Evolutionary conservation across 2,329 filamentous ascomycete genomes (phyloP).

Genomic region (Pestalotiopsis sp.): DNA sequence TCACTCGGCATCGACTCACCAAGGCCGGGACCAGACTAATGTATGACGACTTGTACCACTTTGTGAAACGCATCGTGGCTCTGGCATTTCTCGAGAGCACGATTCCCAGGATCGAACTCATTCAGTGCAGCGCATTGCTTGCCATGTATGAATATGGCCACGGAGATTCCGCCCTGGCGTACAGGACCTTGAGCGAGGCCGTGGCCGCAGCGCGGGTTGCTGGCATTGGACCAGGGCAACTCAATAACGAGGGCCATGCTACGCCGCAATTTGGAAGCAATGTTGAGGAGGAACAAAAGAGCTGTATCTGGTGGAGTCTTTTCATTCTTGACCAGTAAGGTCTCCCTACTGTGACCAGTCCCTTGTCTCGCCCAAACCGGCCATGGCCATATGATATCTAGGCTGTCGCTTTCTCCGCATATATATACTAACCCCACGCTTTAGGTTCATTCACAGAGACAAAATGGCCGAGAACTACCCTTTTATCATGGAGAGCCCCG

Average conservation of each 20-base stretch:
- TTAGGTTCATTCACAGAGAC: slow-evolving; percentile 34
- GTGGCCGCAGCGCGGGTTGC: slow-evolving; percentile 39
- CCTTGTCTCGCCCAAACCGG: not conserved
- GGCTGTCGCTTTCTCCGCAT: not conserved
- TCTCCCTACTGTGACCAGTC: not conserved
- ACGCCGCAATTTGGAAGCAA: slow-evolving; percentile 24
- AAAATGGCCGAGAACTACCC: slow-evolving; percentile 29
- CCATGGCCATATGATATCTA: too few species aligned
- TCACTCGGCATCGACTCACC: slow-evolving; percentile 40
- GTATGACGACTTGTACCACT: slow-evolving; percentile 42
- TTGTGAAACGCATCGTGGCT: slow-evolving; percentile 40
- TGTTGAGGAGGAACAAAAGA: slow-evolving; percentile 39
- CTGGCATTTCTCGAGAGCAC: slow-evolving; percentile 34
- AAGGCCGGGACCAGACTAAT: slow-evolving; percentile 37
- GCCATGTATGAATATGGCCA: slow-evolving; percentile 49
- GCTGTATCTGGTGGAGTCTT: slow-evolving; percentile 46
- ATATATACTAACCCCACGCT: slow-evolving; percentile 14
- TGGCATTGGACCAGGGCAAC: slow-evolving; percentile 39
- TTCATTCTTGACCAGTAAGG: slow-evolving; percentile 47
- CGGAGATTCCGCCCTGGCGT: slow-evolving; percentile 42
- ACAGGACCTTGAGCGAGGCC: slow-evolving; percentile 44
- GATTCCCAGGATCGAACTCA: slow-evolving; percentile 38
- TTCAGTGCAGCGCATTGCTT: slow-evolving; percentile 44
- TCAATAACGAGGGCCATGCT: slow-evolving; percentile 31
- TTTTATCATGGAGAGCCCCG: slow-evolving; percentile 34